Evolutionary conservation across 768 basidiomycete species (phyloP).

Genomic region (Lactarius hatsudake): DNA sequence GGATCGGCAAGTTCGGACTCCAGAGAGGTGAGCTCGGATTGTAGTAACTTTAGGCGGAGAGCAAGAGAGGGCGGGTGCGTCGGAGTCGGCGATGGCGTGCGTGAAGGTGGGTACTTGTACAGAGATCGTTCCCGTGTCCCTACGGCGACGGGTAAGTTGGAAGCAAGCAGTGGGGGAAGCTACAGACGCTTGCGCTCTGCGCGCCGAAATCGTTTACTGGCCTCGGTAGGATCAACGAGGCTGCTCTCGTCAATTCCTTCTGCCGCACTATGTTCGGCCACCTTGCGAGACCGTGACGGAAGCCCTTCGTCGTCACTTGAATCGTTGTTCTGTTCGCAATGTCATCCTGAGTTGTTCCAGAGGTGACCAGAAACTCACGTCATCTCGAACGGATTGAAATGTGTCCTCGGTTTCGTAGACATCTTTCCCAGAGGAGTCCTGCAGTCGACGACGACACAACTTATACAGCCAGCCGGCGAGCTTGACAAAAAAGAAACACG

Average conservation of each 20-base stretch:
- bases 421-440: conserved; percentile 85
- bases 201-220: conserved; percentile 64
- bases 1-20: conserved; percentile 83
- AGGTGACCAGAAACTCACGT: conserved; percentile 42
- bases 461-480: background rate
- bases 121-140: conserved; percentile 46
- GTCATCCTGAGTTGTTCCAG: background rate
- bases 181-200: conserved; percentile 58
- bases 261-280: conserved; percentile 40
- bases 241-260: conserved; percentile 72
- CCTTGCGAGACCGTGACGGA: conserved; percentile 42
- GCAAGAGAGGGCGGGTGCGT: conserved; percentile 36
- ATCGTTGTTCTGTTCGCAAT: conserved; percentile 46
- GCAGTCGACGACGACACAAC: background rate
- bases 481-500: conserved; percentile 34
- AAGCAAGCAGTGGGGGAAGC: background rate
- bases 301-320: conserved; percentile 64
- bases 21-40: conserved; percentile 74
- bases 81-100: conserved; percentile 47
- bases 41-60: conserved; percentile 53
- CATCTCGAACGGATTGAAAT: conserved; percentile 49
- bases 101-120: conserved; percentile 70
- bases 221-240: conserved; percentile 63
- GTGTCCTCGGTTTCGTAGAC: conserved; percentile 90
- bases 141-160: conserved; percentile 38